Evolutionary conservation across 2,329 filamentous ascomycete species (phyloP), one percentile per base, ranked within the genome.

Genomic region (Trichoderma guizhouense): DNA sequence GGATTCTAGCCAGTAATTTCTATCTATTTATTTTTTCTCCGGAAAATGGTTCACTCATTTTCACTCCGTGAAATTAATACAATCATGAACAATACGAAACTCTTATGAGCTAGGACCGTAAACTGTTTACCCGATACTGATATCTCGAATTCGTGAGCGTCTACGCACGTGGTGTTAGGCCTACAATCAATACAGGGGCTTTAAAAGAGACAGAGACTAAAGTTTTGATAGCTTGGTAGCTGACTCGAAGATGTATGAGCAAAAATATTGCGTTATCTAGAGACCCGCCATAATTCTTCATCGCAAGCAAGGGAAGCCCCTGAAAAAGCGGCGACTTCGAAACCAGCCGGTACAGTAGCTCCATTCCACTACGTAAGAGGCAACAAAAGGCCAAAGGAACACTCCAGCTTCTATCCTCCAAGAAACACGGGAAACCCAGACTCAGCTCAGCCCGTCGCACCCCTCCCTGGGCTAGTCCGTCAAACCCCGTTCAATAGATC

Each of bases 401-500:
- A 36, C 53, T 55, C 36, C 47, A n/a, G 14, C 30, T n/a, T 47
- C 43, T n/a, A 18, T 30, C 3, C 3, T 7, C 24, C 65, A 39
- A 14, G 34, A 24, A 47, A 26, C 26, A 32, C 30, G 34, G 26
- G n/a, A 21, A 24, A 21, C 47, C 5, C n/a, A 24, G n/a, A 51
- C 47, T 53, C 47, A 53, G 47, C 47, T 21, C 21, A 43, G 39
- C 47, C 12, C 24, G 14, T 55, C 55, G 6, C 28, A 24, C 55
- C 34, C 60, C 34, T 21, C 24, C 34, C 15, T 39, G 57, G 26
- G 39, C 36, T 69, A 69, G 53, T 30, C 3, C 36, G 57, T 34
- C 55, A 15, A 51, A 69, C 65, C 62, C 65, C 64, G 32, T 67
- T 43, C 64, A 43, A 67, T 67, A 67, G 64, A 67, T 67, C 64